Evolutionary conservation across 345 rosid genomes (phyloP).

Genomic region (Lepidium africanum): DNA sequence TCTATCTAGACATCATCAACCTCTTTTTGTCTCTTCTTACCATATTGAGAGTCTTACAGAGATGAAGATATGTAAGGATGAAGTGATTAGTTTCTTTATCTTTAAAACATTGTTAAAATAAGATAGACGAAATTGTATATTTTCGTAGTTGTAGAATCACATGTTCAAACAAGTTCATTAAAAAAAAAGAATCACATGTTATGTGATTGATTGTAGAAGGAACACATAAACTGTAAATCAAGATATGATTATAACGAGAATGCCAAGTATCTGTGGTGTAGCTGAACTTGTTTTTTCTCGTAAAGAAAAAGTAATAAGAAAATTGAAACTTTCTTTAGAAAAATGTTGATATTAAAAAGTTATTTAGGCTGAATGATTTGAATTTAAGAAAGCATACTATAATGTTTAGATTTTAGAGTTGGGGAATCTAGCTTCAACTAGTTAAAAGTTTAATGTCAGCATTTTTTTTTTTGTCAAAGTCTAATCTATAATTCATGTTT

Average conservation of each 20-base stretch:
- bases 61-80: not conserved
- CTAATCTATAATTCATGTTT: too few species aligned
- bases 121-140: not conserved
- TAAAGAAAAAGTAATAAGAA: not conserved
- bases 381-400: not conserved
- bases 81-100: not conserved
- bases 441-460: too few species aligned
- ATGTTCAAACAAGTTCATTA: too few species aligned
- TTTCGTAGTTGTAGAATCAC: not conserved
- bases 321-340: not conserved
- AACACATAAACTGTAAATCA: not conserved
- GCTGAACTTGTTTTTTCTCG: not conserved
- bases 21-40: conserved; percentile 62
- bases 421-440: too few species aligned
- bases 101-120: not conserved
- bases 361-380: not conserved
- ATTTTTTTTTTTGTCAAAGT: not conserved
- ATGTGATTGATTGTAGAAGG: conserved; percentile 6
- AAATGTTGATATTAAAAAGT: too few species aligned
- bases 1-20: conserved; percentile 66
- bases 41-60: conserved; percentile 55
- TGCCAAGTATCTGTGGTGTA: not conserved
- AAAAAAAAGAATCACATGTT: not conserved
- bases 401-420: not conserved
- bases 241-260: conserved; percentile 5